Evolutionary conservation across 1,284 basidiomycete species (phyloP).

Genomic region (Somion occarium): DNA sequence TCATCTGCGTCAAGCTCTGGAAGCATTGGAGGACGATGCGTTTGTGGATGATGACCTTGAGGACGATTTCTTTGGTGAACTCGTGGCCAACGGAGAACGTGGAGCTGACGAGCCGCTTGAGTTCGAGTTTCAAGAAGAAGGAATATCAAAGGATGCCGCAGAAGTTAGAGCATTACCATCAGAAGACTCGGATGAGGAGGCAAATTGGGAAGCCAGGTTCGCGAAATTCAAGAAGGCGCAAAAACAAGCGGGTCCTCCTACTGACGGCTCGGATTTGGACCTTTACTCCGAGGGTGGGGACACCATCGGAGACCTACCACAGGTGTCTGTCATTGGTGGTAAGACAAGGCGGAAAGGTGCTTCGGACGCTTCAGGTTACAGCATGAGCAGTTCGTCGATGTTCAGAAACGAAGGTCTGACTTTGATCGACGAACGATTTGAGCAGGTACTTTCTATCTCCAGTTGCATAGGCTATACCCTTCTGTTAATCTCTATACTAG

Average conservation of each 20-base stretch:
- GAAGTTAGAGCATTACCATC: conserved; percentile 2
- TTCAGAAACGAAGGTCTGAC: conserved; percentile 87
- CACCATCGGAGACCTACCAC: conserved; percentile 70
- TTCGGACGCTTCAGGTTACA: conserved; percentile 87
- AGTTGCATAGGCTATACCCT: not conserved
- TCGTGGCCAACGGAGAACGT: conserved; percentile 74
- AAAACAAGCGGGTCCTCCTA: conserved; percentile 27
- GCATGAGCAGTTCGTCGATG: conserved; percentile 97
- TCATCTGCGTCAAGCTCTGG: conserved; percentile 88
- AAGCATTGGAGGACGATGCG: conserved; percentile 95
- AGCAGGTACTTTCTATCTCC: conserved; percentile 57
- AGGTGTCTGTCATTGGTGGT: conserved; percentile 71
- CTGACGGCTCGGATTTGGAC: conserved; percentile 44
- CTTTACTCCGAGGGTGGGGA: conserved; percentile 73
- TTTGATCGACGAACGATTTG: conserved; percentile 90
- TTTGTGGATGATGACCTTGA: conserved; percentile 77
- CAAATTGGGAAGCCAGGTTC: conserved; percentile 74
- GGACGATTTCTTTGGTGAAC: conserved; percentile 70
- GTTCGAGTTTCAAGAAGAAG: conserved; percentile 72
- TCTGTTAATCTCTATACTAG: conserved; percentile 24
- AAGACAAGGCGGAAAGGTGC: conserved; percentile 72
- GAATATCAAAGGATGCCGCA: conserved; percentile 26
- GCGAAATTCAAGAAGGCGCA: conserved; percentile 68
- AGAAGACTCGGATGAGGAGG: conserved; percentile 14
- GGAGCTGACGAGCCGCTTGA: conserved; percentile 46